These are phyloP conservation scores for Elsinoe ampelina DNA, from an alignment of 2,329 filamentous ascomycete species.

Conservation along the genomic window DNA sequence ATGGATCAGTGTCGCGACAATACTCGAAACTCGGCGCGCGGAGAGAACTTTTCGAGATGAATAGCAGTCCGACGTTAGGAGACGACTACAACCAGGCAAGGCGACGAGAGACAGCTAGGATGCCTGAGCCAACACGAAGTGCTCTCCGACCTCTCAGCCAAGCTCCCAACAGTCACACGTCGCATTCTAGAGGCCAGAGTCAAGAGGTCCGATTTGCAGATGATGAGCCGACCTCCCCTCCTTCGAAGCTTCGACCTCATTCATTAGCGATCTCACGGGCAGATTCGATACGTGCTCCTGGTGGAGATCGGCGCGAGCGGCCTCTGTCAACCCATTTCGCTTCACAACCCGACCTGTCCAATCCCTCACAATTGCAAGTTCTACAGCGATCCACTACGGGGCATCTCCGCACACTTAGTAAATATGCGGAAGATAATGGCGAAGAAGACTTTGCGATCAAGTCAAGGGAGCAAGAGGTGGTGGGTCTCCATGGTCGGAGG, in stretches of 20 bases:
- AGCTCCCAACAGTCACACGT: constrained; percentile 14
- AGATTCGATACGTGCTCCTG: constrained; percentile 29
- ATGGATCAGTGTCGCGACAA: background rate
- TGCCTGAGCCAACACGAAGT: constrained; percentile 16
- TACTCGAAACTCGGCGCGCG: constrained; percentile 8
- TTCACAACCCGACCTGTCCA: constrained; percentile 25
- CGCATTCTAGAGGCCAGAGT: constrained; percentile 16
- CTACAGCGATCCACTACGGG: constrained; percentile 83
- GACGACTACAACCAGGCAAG: background rate
- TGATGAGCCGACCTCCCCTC: constrained; percentile 19
- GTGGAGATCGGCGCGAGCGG: constrained; percentile 22
- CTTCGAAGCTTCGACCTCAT: constrained; percentile 21
- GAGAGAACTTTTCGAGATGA: constrained; percentile 13
- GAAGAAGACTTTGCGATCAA: constrained; percentile 74
- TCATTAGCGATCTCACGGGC: constrained; percentile 27
- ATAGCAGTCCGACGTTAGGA: constrained; percentile 3
- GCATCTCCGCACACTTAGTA: constrained; percentile 79
- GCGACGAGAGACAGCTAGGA: background rate
- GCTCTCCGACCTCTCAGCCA: constrained; percentile 16
- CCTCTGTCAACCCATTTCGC: constrained; percentile 22
- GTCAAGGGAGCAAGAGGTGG: constrained; percentile 72
- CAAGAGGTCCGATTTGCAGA: constrained; percentile 17
- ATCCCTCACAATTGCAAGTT: constrained; percentile 62
- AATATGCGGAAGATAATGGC: constrained; percentile 64
- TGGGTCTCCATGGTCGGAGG: constrained; percentile 74